A percentile compares a stretch with the other conserved stretches of the same genome.
Conservation (phyloP, 2,329 filamentous ascomycete genomes). For the Pleurostoma richardsiae region DNA sequence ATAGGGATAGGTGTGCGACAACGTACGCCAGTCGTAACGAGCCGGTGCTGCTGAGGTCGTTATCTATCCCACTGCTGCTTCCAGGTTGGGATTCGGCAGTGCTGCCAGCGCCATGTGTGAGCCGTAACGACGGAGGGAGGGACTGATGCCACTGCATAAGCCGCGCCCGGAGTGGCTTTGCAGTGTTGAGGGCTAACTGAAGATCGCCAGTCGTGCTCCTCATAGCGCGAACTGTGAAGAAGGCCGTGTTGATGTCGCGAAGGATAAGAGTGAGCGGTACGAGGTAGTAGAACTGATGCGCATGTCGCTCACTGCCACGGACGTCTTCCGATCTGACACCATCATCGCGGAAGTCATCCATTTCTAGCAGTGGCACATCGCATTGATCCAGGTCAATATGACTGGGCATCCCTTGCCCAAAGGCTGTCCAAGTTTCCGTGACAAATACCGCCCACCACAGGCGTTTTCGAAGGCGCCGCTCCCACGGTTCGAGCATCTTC, state of each 20-base stretch:
- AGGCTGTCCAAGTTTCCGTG: constrained; percentile 4
- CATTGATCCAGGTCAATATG: not conserved
- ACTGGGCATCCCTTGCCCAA: constrained; percentile 6
- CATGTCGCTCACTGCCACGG: not conserved
- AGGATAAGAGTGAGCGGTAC: constrained; percentile 4
- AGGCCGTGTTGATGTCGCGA: constrained; percentile 1
- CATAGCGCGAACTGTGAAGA: constrained; percentile 3
- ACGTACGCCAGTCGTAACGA: constrained; percentile 2
- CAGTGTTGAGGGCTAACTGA: not conserved
- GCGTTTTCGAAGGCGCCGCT: constrained; percentile 1
- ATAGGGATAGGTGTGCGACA: not conserved
- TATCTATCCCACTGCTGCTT: no score
- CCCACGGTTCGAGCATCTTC: constrained; percentile 1
- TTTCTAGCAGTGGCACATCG: not conserved
- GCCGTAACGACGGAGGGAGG: not conserved
- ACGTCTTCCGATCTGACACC: not conserved
- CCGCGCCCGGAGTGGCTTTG: not conserved
- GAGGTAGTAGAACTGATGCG: not conserved
- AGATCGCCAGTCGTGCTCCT: not conserved
- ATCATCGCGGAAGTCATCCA: not conserved
- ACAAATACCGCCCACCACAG: constrained; percentile 5
- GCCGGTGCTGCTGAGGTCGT: constrained; percentile 1
- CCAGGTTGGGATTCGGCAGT: no score
- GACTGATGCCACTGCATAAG: not conserved
- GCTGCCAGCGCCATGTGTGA: not conserved